Conservation (phyloP, 257 asterid species). For the Avicennia marina region DNA sequence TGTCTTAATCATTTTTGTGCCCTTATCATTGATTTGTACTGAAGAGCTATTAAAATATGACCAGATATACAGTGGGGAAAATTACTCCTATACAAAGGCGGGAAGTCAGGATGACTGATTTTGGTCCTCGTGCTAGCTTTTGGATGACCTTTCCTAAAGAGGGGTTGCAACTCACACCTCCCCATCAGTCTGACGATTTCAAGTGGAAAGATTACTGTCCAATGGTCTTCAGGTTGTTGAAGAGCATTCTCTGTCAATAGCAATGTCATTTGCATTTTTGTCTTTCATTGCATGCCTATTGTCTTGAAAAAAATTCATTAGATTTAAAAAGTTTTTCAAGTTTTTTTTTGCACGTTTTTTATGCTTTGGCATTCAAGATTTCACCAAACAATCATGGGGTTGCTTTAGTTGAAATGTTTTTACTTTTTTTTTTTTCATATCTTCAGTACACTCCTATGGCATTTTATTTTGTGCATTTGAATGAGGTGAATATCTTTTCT, state of each 20-base stretch:
- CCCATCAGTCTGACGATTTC: slow-evolving; percentile 94
- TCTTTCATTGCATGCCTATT: not conserved
- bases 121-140: slow-evolving; percentile 84
- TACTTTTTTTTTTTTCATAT: too few species aligned
- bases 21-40: not conserved
- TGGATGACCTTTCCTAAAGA: slow-evolving; percentile 94
- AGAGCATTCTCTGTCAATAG: not conserved
- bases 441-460: too few species aligned
- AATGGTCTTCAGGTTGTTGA: slow-evolving; percentile 87
- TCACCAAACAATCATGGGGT: too few species aligned
- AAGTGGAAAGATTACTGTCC: slow-evolving; percentile 99
- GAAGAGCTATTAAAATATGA: slow-evolving; percentile 23
- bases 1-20: too few species aligned
- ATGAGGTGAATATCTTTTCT: not conserved
- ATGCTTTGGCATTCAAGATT: too few species aligned
- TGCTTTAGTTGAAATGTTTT: too few species aligned
- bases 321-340: too few species aligned
- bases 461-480: not conserved
- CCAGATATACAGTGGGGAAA: slow-evolving; percentile 95
- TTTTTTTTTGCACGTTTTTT: too few species aligned
- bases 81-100: slow-evolving; percentile 96
- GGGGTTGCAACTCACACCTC: slow-evolving; percentile 89
- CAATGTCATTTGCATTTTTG: not conserved
- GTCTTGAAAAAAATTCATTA: too few species aligned
- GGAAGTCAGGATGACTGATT: slow-evolving; percentile 83